phyloP scores from a whole-genome alignment of 371 early-diverging fungal genomes.

The Rhizopus microsporus region DNA sequence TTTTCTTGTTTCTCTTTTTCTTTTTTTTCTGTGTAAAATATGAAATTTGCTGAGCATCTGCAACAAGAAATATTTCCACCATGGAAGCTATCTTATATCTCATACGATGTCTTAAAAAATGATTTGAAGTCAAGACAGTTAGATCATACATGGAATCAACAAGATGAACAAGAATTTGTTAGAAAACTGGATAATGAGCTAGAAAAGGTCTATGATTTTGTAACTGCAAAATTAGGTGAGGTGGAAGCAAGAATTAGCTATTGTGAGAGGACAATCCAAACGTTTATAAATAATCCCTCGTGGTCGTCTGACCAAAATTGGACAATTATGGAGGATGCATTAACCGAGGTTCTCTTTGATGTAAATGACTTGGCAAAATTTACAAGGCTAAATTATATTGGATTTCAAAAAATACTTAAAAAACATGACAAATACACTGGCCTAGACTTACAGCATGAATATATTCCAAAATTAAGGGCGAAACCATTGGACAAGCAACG shows the following conservation, averaged over 20 bases:
- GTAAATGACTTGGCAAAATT: constrained; percentile 88
- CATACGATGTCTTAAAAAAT: constrained; percentile 26
- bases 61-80: constrained; percentile 32
- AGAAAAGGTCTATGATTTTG: constrained; percentile 82
- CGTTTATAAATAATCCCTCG: constrained; percentile 41
- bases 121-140: constrained; percentile 19
- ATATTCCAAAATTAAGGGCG: constrained; percentile 74
- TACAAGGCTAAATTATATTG: constrained; percentile 90
- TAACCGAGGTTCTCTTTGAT: constrained; percentile 62
- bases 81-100: constrained; percentile 28
- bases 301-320: constrained; percentile 41
- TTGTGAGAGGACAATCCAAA: constrained; percentile 73
- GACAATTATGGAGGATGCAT: constrained; percentile 45
- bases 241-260: constrained; percentile 80
- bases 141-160: constrained; percentile 51
- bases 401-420: constrained; percentile 92
- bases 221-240: constrained; percentile 80
- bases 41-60: constrained; percentile 39
- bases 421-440: constrained; percentile 88
- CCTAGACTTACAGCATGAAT: constrained; percentile 76
- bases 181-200: constrained; percentile 73
- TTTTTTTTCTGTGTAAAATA: constrained; percentile 9
- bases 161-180: constrained; percentile 74
- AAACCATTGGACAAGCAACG: constrained; percentile 49
- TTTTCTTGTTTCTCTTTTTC: constrained; percentile 1